Evolutionary conservation across 805 yeast genomes (phyloP).

Genomic region (Ogataea thermomethanolica): DNA sequence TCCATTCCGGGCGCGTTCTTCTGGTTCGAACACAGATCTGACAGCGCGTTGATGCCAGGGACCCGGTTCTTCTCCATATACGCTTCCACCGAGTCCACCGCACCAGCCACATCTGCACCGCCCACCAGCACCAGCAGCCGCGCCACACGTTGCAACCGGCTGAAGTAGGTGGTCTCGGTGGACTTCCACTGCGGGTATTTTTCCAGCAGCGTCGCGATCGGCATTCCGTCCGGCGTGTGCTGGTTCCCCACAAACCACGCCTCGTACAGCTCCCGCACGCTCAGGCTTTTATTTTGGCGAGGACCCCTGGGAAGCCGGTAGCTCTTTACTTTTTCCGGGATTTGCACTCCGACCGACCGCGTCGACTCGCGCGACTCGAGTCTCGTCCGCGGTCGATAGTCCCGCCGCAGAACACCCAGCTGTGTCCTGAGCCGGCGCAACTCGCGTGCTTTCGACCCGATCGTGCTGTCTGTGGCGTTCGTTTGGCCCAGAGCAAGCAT

Average conservation of each 20-base stretch:
- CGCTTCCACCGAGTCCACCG: conserved; percentile 10
- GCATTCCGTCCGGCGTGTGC: conserved; percentile 12
- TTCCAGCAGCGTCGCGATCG: conserved; percentile 8
- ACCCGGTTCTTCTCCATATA: conserved; percentile 11
- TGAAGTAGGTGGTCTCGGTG: conserved; percentile 17
- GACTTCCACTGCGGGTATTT: conserved; percentile 16
- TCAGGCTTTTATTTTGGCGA: conserved; percentile 10
- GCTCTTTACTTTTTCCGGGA: conserved; percentile 10
- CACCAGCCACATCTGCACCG: conserved; percentile 6
- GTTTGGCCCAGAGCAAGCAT: conserved; percentile 2
- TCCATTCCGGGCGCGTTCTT: conserved; percentile 13
- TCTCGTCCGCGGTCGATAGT: conserved; percentile 2
- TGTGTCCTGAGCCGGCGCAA: conserved; percentile 4
- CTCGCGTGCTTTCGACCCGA: conserved; percentile 1
- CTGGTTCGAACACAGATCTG: conserved; percentile 17
- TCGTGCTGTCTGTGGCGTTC: not conserved
- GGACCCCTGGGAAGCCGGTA: conserved; percentile 20
- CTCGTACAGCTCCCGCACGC: conserved; percentile 13
- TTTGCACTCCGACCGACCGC: not conserved
- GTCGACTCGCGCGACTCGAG: not conserved
- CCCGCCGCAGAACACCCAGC: conserved; percentile 1
- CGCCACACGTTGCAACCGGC: conserved; percentile 15
- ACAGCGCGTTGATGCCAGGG: conserved; percentile 16
- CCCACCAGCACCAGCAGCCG: conserved; percentile 11
- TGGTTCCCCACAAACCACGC: conserved; percentile 16